phyloP scores from a whole-genome alignment of 176 grass and related monocot species.

The Bolboschoenus planiculmis region DNA sequence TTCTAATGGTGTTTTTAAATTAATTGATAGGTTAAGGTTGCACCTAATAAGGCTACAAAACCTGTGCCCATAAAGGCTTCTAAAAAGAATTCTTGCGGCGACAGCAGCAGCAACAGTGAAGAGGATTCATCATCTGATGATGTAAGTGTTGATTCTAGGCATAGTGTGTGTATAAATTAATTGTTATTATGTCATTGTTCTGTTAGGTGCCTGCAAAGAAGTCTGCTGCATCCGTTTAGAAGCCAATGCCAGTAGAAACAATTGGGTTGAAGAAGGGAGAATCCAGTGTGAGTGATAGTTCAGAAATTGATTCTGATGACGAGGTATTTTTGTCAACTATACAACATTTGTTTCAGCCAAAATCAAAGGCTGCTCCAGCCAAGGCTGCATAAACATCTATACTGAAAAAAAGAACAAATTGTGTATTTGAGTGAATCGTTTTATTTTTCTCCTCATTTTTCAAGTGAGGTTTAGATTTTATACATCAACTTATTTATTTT shows the following conservation, averaged over 20 bases:
- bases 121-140: slow-evolving; percentile 64
- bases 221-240: slow-evolving; percentile 27
- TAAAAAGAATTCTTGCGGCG: slow-evolving; percentile 44
- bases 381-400: neutral
- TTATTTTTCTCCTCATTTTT: too few species aligned
- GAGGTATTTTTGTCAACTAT: neutral
- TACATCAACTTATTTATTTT: too few species aligned
- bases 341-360: slow-evolving; percentile 6
- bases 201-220: slow-evolving; percentile 60
- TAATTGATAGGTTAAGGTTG: slow-evolving; percentile 42
- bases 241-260: neutral
- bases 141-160: slow-evolving; percentile 39
- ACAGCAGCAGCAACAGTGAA: slow-evolving; percentile 43
- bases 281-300: slow-evolving; percentile 25
- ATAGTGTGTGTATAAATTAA: too few species aligned
- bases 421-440: too few species aligned
- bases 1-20: neutral
- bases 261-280: slow-evolving; percentile 8
- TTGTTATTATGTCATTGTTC: neutral
- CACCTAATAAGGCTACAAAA: slow-evolving; percentile 41
- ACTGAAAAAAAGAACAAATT: slow-evolving; percentile 18
- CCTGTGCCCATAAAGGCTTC: slow-evolving; percentile 12
- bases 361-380: neutral
- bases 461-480: too few species aligned
- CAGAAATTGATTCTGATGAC: slow-evolving; percentile 37